Evolutionary conservation across 495 filamentous ascomycete genomes (phyloP), one percentile per base, ranked within the genome.

Genomic region (Tetracladium setigerum): DNA sequence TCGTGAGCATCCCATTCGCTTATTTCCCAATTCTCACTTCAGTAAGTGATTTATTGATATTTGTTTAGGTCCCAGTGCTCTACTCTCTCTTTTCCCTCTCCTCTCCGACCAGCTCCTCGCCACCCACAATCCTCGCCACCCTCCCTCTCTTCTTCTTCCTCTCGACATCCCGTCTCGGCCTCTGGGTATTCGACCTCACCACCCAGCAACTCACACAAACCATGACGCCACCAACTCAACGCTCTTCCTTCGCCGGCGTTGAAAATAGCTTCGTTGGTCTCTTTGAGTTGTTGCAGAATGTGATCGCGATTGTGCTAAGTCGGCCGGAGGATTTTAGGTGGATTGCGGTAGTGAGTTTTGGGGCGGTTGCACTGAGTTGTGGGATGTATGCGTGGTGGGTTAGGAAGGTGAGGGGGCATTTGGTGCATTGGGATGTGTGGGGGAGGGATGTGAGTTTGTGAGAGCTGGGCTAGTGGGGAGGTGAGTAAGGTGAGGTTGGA

Each of bases 191-290:
- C 54, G 67, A 71, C 41, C 63, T 73, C 13, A 68, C 64, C 1
- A 71, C 69, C 7, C 67, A 70, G 42, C 69, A 69, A 34, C 55
- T 72, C 8, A 66, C 65, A 31, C 68, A 72, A 56, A 70, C 66
- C 4, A 49, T 64, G 18, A 57, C 66, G 15, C 41, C 57, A 2
- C 51, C 52, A 12, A 35, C 56, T 9, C 57, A 63, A 24, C 57
- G 66, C n/a, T 66, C 65, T 2, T 66, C 62, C 38, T 73, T 72
- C 31, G 64, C 70, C 3, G 68, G 69, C 7, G 66, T 67, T 0
- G 69, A 73, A 49, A 63, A 62, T 31, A 57, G 57, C 4, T 60
- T 73, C 27, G 55, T 66, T 5, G 65, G 63, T 38, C 24, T 68
- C 12, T 68, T 68, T 35, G 67, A 72, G 47, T 54, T 73, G 2